Percentiles rank a stretch among this genome's conserved stretches.
phyloP scores from a whole-genome alignment of 2,329 filamentous ascomycete genomes.

The Harringtonia lauricola region DNA sequence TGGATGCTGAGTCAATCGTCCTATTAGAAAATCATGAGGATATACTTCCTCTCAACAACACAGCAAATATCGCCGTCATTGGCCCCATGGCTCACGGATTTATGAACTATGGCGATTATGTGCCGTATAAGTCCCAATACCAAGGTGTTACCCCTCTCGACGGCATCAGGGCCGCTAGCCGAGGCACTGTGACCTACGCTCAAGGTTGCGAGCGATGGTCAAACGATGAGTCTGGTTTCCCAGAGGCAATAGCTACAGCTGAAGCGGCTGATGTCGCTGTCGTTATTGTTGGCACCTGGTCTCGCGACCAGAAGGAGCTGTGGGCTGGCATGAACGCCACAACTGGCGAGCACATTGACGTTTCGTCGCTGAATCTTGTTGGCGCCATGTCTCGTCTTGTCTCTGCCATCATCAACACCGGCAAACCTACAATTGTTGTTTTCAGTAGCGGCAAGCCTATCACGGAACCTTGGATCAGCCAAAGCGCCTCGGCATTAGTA shows the following conservation, averaged over 20 bases:
- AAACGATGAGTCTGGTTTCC: constrained; percentile 54
- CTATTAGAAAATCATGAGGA: constrained; percentile 47
- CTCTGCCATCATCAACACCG: constrained; percentile 29
- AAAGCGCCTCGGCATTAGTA: constrained; percentile 51
- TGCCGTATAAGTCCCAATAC: constrained; percentile 52
- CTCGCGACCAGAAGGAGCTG: constrained; percentile 59
- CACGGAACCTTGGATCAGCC: constrained; percentile 35
- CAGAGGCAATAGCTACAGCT: constrained; percentile 36
- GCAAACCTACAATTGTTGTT: constrained; percentile 56
- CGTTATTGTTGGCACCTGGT: constrained; percentile 67
- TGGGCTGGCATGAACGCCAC: constrained; percentile 63
- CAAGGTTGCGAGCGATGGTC: constrained; percentile 66
- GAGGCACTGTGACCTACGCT: constrained; percentile 52
- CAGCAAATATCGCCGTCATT: constrained; percentile 54
- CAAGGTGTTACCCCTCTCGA: constrained; percentile 59
- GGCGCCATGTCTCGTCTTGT: constrained; percentile 56
- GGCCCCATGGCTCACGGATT: constrained; percentile 39
- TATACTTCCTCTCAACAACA: constrained; percentile 44
- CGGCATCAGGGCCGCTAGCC: constrained; percentile 51
- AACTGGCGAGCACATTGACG: constrained; percentile 64
- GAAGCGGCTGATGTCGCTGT: background rate
- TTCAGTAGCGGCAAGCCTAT: constrained; percentile 61
- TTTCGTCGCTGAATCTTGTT: constrained; percentile 51
- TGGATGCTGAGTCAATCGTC: constrained; percentile 54
- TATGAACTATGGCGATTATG: constrained; percentile 64